Evolutionary conservation across 805 yeast species (phyloP).

Genomic region (Priceomyces medius): DNA sequence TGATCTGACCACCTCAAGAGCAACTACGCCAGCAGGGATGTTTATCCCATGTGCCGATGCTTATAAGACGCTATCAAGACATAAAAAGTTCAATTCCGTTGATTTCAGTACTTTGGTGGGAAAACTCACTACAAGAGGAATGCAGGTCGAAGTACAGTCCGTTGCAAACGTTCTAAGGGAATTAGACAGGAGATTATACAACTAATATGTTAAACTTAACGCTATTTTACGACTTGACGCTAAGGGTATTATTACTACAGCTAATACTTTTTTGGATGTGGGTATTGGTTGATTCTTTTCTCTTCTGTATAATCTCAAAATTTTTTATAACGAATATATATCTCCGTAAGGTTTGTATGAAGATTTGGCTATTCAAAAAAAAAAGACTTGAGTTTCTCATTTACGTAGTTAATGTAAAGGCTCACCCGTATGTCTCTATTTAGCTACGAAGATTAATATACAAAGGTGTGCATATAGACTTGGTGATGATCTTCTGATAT

Average conservation of each 20-base stretch:
- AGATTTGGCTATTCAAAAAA: too few relatives aligned
- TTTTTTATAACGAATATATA: too few relatives aligned
- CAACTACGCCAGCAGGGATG: constrained; percentile 36
- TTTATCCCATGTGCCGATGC: constrained; percentile 91
- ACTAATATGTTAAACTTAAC: constrained; percentile 27
- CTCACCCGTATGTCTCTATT: too few relatives aligned
- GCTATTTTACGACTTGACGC: background rate
- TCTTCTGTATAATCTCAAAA: too few relatives aligned
- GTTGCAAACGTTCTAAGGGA: constrained; percentile 84
- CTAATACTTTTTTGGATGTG: too few relatives aligned
- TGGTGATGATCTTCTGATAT: too few relatives aligned
- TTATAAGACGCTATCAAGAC: constrained; percentile 80
- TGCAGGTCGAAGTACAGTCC: constrained; percentile 89
- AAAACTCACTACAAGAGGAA: constrained; percentile 74
- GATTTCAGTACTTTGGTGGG: constrained; percentile 75
- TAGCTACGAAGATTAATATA: too few relatives aligned
- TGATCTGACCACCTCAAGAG: constrained; percentile 7
- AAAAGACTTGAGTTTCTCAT: too few relatives aligned
- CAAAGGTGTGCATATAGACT: too few relatives aligned
- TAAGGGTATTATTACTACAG: background rate
- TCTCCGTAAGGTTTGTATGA: too few relatives aligned
- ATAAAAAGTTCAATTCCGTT: constrained; percentile 69
- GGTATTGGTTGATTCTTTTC: background rate
- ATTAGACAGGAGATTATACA: constrained; percentile 65
- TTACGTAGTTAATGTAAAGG: too few relatives aligned